Evolutionary conservation across 306 rosid genomes (phyloP).

Genomic region (Mimosa pudica): DNA sequence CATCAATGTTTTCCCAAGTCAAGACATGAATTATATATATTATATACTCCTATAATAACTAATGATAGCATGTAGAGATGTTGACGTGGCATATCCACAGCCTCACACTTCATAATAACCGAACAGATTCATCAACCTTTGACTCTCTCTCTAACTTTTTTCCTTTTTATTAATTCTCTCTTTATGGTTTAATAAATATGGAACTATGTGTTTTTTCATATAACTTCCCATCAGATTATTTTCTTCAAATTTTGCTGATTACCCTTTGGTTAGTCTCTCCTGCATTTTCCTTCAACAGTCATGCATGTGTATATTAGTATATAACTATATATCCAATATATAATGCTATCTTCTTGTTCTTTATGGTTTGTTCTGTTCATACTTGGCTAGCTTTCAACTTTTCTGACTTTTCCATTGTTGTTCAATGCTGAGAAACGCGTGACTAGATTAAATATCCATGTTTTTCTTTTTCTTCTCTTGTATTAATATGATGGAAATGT

Average conservation of each 20-base stretch:
- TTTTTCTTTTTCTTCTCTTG: neutral
- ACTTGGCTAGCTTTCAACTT: neutral
- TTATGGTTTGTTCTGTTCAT: neutral
- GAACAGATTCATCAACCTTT: slow-evolving; percentile 32
- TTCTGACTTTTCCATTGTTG: neutral
- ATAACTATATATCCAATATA: neutral
- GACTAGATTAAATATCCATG: neutral
- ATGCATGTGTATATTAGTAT: too few species aligned
- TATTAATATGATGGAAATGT: neutral
- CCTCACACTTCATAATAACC: slow-evolving; percentile 44
- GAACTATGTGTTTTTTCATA: slow-evolving; percentile 22
- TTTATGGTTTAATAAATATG: neutral
- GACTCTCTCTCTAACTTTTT: neutral
- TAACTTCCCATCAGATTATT: slow-evolving; percentile 11
- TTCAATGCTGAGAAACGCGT: neutral
- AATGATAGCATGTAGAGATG: slow-evolving; percentile 25
- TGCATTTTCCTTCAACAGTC: neutral
- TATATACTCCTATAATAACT: too few species aligned
- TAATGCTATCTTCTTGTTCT: neutral
- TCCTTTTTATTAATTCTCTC: neutral
- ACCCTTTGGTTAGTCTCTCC: slow-evolving; percentile 11
- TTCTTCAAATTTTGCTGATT: slow-evolving; percentile 22
- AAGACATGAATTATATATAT: too few species aligned
- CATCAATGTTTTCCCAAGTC: too few species aligned
- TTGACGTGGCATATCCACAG: slow-evolving; percentile 55